phyloP scores from a whole-genome alignment of 2,329 filamentous ascomycete species.

The Alternaria alternata region DNA sequence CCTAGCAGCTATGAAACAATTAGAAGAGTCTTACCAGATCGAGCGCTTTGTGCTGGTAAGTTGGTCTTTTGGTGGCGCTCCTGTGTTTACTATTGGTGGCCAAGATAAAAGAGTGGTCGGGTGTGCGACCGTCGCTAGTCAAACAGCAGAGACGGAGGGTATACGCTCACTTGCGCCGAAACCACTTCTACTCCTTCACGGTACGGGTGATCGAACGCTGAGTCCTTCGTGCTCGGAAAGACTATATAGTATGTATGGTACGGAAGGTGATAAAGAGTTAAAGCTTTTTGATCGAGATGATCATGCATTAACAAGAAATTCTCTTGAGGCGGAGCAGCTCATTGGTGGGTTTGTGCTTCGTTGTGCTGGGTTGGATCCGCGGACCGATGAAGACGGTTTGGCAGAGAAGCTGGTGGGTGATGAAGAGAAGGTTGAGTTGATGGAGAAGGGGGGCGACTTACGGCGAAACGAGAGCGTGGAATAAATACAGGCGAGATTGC shows the following conservation, averaged over 20 bases:
- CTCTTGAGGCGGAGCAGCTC: constrained; percentile 7
- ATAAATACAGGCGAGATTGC: neutral
- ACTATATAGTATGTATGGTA: neutral
- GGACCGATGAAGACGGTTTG: neutral
- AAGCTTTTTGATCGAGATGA: constrained; percentile 8
- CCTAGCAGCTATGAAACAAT: constrained; percentile 2
- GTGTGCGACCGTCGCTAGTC: constrained; percentile 5
- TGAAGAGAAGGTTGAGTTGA: constrained; percentile 4
- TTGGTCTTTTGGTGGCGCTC: constrained; percentile 10
- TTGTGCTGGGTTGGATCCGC: neutral
- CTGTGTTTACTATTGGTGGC: constrained; percentile 3
- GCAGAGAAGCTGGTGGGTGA: constrained; percentile 5
- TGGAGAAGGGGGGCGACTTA: constrained; percentile 7
- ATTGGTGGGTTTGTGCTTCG: constrained; percentile 3
- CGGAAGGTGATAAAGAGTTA: neutral
- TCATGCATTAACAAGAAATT: constrained; percentile 5
- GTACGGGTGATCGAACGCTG: constrained; percentile 1
- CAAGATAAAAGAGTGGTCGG: constrained; percentile 1
- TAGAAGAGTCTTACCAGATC: constrained; percentile 1
- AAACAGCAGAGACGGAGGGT: constrained; percentile 5
- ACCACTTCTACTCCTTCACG: constrained; percentile 5
- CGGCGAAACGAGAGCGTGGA: neutral
- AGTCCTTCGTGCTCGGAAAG: neutral
- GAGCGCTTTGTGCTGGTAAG: neutral
- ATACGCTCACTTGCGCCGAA: constrained; percentile 2